Conservation (phyloP, 108 stramenopile species). For the Cylindrotheca fusiformis region DNA sequence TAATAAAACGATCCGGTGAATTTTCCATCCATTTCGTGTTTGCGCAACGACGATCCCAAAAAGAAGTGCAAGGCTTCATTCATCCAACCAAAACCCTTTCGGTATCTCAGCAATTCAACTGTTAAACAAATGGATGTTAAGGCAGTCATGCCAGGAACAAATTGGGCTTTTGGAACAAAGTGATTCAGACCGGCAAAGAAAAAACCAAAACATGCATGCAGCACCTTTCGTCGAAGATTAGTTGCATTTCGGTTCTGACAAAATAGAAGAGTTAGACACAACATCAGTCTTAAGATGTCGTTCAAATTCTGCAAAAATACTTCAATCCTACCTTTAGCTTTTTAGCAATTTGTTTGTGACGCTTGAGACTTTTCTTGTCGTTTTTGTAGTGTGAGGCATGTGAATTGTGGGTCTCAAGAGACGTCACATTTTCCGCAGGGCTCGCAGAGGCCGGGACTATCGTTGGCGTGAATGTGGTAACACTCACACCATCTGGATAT, state of each 20-base stretch:
- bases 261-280: slow-evolving; percentile 1
- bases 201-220: slow-evolving; percentile 70
- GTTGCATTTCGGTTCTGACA: slow-evolving; percentile 62
- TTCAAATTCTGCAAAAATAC: not conserved
- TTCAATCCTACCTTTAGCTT: slow-evolving; percentile 22
- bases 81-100: slow-evolving; percentile 81
- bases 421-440: not conserved
- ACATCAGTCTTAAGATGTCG: not conserved
- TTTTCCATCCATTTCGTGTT: slow-evolving; percentile 88
- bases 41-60: slow-evolving; percentile 60
- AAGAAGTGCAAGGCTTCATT: slow-evolving; percentile 57
- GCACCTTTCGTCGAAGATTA: slow-evolving; percentile 74
- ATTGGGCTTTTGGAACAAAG: slow-evolving; percentile 53
- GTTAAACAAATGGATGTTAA: slow-evolving; percentile 42
- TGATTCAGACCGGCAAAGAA: slow-evolving; percentile 77
- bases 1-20: slow-evolving; percentile 86
- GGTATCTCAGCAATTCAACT: slow-evolving; percentile 73
- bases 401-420: not conserved
- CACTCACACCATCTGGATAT: not conserved
- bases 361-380: slow-evolving; percentile 5
- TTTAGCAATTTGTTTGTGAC: slow-evolving; percentile 32
- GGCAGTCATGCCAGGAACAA: slow-evolving; percentile 57
- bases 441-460: not conserved
- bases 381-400: not conserved
- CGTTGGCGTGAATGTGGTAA: not conserved